Percentiles rank a stretch among this genome's conserved stretches.
These are phyloP conservation scores for Phytophthora pinifolia DNA, from an alignment of 352 stramenopile species.

Conservation along the genomic window DNA sequence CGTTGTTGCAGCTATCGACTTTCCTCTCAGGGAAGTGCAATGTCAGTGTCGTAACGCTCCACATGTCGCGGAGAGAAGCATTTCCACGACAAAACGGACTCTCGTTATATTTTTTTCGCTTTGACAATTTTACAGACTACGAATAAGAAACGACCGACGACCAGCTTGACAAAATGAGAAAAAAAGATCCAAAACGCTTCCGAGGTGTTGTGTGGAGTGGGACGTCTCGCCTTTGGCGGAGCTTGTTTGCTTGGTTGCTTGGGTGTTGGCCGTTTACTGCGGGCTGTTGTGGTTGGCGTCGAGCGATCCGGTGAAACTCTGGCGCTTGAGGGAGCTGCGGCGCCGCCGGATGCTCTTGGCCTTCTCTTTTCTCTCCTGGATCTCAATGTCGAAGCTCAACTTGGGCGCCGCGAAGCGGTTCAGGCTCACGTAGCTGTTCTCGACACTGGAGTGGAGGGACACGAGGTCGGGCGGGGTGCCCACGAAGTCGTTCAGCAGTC, in stretches of 20 bases:
- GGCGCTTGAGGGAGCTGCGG: conserved; percentile 45
- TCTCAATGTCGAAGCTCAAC: conserved; percentile 65
- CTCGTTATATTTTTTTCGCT: conserved; percentile 25
- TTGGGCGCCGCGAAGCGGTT: conserved; percentile 76
- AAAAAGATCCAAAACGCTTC: conserved; percentile 30
- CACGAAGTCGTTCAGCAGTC: conserved; percentile 71
- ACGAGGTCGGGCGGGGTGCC: conserved; percentile 61
- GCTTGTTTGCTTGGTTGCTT: conserved; percentile 9
- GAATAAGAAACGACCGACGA: conserved; percentile 22
- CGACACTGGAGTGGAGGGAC: conserved; percentile 52
- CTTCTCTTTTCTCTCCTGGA: conserved; percentile 74
- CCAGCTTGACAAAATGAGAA: conserved; percentile 12
- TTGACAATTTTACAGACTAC: conserved; percentile 33
- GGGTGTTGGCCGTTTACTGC: conserved; percentile 14
- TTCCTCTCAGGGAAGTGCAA: conserved; percentile 3
- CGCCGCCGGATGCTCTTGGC: conserved; percentile 61
- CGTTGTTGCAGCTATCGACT: conserved; percentile 13
- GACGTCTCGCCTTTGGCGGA: conserved; percentile 27
- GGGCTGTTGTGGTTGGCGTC: conserved; percentile 22
- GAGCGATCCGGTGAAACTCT: conserved; percentile 37
- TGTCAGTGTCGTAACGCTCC: conserved; percentile 17
- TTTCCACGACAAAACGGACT: conserved; percentile 11
- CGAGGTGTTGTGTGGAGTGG: conserved; percentile 14
- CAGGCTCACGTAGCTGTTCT: conserved; percentile 76
- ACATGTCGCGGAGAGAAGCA: conserved; percentile 19